Evolutionary conservation across 371 early-diverging fungal species (phyloP), one percentile per base, ranked within the genome.

Genomic region (Mortierella sp.): DNA sequence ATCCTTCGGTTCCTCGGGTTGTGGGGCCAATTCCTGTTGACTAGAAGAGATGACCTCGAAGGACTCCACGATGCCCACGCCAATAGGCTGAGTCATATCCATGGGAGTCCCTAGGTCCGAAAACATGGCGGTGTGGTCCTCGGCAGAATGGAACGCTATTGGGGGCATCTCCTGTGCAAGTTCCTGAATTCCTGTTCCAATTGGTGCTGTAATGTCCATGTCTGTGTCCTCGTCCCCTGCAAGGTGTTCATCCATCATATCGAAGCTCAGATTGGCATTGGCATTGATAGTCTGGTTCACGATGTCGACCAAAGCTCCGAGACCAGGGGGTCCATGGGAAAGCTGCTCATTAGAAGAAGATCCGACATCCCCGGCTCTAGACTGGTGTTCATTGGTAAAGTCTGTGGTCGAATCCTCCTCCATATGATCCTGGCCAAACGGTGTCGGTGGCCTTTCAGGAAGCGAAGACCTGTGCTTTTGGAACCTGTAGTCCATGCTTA

Each of bases 141-240:
- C 82, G 10, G 52, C 69, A 8, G 67, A 9, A 16, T 68, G 74
- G 48, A 82, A 82, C 13, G 78, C 67, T 4, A 68, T 69, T 9
- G 82, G 77, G 8, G 78, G 77, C 26, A 71, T 41, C 65, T 77
- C 82, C 40, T 64, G 82, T 3, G 68, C 66, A 11, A 77, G 43
- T 7, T 71, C 79, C 29, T 75, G 84, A 19, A 83, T 83, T 19
- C 84, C 84, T 22, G 61, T 64, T 4, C 70, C 77, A 19, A 80
- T 80, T 1, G 80, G 80, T 3, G 80, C 71, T 19, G 80, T 80
- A 13, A 80, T 80, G 26, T 80, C 76, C 81, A 81, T 81, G 16
- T 82, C 82, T 2, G 73, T 74, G 45, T 77, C 77, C 22, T 77
- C 82, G 19, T 77, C 78, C 4, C 47, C 67, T 0, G 52, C 39